Evolutionary conservation across 2,329 filamentous ascomycete genomes (phyloP).

Genomic region (Ilyonectria destructans): DNA sequence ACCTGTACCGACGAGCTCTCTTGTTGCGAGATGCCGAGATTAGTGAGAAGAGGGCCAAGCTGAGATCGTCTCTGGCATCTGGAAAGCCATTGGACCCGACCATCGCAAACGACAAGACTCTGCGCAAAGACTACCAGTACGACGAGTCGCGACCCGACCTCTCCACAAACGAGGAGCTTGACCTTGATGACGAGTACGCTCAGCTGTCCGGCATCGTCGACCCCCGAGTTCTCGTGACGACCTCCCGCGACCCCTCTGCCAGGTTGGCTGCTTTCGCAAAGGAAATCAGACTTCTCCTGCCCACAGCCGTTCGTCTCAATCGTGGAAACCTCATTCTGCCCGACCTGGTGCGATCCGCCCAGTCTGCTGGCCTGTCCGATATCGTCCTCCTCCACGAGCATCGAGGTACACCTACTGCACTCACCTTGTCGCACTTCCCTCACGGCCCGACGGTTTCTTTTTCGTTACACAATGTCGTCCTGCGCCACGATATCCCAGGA

Average conservation of each 20-base stretch:
- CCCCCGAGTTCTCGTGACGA: conserved; percentile 90
- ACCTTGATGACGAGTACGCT: conserved; percentile 91
- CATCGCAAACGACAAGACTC: conserved; percentile 87
- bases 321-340: conserved; percentile 91
- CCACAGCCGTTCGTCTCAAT: conserved; percentile 90
- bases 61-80: conserved; percentile 89
- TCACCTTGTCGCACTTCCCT: conserved; percentile 90
- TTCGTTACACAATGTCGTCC: conserved; percentile 91
- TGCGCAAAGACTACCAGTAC: conserved; percentile 93
- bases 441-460: conserved; percentile 88
- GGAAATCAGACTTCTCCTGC: conserved; percentile 87
- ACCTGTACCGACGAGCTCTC: conserved; percentile 91
- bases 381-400: conserved; percentile 93
- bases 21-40: conserved; percentile 93
- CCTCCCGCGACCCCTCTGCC: conserved; percentile 88
- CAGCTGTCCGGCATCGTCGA: conserved; percentile 93
- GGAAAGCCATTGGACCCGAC: conserved; percentile 88
- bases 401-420: conserved; percentile 89
- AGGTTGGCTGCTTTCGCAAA: conserved; percentile 93
- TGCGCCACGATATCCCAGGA: conserved; percentile 94
- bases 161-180: conserved; percentile 77
- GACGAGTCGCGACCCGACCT: conserved; percentile 86
- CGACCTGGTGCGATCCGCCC: conserved; percentile 87
- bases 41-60: conserved; percentile 89
- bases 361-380: conserved; percentile 86